phyloP scores from a whole-genome alignment of 2,329 filamentous ascomycete genomes.

The Arthroderma sp. region DNA sequence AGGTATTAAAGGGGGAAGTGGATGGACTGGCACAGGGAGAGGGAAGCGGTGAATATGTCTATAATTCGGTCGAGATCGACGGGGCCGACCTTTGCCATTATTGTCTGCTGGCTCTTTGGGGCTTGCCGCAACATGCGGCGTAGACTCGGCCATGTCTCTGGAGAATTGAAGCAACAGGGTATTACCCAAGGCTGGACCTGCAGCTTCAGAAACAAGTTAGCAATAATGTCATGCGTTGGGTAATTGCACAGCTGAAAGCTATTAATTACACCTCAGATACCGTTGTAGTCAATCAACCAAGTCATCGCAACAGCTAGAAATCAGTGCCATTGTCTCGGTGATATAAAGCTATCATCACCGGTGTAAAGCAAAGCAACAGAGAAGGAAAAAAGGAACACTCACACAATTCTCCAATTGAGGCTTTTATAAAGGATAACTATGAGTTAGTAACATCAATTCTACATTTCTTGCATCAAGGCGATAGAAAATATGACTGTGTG shows the following conservation, averaged over 20 bases:
- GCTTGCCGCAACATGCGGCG: background rate
- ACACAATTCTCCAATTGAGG: no score
- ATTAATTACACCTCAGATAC: slow-evolving; percentile 60
- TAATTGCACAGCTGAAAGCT: no score
- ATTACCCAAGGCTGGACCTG: no score
- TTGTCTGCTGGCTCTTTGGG: slow-evolving; percentile 4
- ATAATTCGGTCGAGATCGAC: slow-evolving; percentile 42
- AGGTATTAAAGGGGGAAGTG: slow-evolving; percentile 76
- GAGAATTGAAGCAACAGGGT: no score
- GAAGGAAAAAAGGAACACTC: no score
- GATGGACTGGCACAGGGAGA: slow-evolving; percentile 66
- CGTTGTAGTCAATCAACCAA: slow-evolving; percentile 75
- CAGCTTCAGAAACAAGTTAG: no score
- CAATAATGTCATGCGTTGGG: no score
- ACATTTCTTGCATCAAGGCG: no score
- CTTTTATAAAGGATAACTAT: no score
- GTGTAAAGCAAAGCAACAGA: slow-evolving; percentile 13
- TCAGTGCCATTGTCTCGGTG: slow-evolving; percentile 38
- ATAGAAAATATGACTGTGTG: no score
- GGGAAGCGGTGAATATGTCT: slow-evolving; percentile 71
- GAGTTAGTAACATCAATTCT: no score
- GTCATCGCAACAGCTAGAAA: slow-evolving; percentile 40
- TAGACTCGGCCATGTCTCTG: background rate
- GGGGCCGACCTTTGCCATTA: slow-evolving; percentile 12
- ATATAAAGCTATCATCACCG: slow-evolving; percentile 34